Evolutionary conservation across 805 yeast genomes (phyloP), one percentile per base, ranked within the genome.

Genomic region (Metschnikowia aberdeeniae): DNA sequence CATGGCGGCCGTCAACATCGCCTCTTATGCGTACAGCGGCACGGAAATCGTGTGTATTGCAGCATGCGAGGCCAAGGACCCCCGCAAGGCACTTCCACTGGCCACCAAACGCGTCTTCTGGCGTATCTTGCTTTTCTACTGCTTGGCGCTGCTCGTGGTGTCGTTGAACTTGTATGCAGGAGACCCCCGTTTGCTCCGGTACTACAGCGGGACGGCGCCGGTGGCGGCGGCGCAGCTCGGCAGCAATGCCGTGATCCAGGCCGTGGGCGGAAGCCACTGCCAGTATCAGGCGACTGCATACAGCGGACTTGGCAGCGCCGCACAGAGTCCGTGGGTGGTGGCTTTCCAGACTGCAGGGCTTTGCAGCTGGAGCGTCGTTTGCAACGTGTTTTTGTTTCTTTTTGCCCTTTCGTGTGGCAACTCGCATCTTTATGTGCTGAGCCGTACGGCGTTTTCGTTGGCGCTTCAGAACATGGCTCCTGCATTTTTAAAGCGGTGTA

Each of bases 41-140:
- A 84, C 89, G 1, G 95, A 87, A 54, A 81, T 84, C 60, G 90
- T 88, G 10, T 81, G 86, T 51, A 79, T 86, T 44, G 92, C 93
- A 2, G 89, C 92, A 6, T 86, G 90, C 61, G 96, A 87, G 61
- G 86, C 90, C n/a, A 72, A 82, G 49, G 82, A 85, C 52, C 95
- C 96, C 5, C 70, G 93, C 52, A 79, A 75, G 49, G 81, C 92
- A 0, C 70, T 87, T 13, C 95, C 95, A 1, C 74, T 82, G 9
- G 92, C 93, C 1, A 85, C 90, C 2, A 81, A 75, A 53, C 72
- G 84, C 54, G 87, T 86, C 2, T 85, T 86, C 59, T 83, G 86
- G 75, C 70, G 90, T 55, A 77, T 87, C 31, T 55, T 83, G 5
- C 60, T 84, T 0, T 76, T 86, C 51, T 87, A 86, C 61, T 62